phyloP scores from a whole-genome alignment of 2,329 filamentous ascomycete species.

The Aspergillus brasiliensis region DNA sequence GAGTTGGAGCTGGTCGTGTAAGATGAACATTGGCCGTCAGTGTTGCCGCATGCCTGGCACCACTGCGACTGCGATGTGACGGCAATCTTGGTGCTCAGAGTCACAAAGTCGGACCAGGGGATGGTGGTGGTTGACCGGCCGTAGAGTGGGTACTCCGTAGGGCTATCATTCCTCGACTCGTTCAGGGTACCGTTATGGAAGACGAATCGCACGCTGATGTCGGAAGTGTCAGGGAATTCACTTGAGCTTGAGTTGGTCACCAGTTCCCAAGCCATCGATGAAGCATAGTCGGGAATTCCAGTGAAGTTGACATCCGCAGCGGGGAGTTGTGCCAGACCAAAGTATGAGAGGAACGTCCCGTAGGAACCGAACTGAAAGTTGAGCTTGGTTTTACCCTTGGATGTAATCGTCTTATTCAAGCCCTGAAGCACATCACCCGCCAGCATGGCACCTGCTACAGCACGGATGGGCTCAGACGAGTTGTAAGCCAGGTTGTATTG shows the following conservation, averaged over 20 bases:
- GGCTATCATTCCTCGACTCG: conserved; percentile 38
- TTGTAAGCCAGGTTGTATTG: conserved; percentile 86
- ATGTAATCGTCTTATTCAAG: conserved; percentile 45
- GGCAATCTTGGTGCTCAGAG: conserved; percentile 65
- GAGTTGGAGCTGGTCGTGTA: conserved; percentile 33
- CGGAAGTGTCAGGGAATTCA: conserved; percentile 48
- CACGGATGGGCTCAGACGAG: conserved; percentile 50
- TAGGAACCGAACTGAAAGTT: conserved; percentile 65
- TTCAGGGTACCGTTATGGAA: conserved; percentile 64
- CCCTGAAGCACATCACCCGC: conserved; percentile 61
- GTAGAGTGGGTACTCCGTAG: conserved; percentile 61
- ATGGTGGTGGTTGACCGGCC: conserved; percentile 60
- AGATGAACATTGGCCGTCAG: conserved; percentile 65
- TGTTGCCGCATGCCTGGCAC: conserved; percentile 76
- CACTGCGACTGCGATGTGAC: conserved; percentile 67
- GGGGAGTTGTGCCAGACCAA: conserved; percentile 59
- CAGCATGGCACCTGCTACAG: conserved; percentile 63
- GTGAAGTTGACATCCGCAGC: conserved; percentile 63
- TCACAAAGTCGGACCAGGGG: conserved; percentile 69
- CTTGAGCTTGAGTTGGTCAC: conserved; percentile 52
- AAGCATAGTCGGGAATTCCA: conserved; percentile 81
- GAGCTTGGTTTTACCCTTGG: conserved; percentile 42
- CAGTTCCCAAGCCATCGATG: conserved; percentile 76
- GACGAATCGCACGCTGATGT: conserved; percentile 62
- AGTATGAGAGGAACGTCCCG: conserved; percentile 62